Conservation (phyloP, 805 yeast species). For the Sungouiella blattae region DNA sequence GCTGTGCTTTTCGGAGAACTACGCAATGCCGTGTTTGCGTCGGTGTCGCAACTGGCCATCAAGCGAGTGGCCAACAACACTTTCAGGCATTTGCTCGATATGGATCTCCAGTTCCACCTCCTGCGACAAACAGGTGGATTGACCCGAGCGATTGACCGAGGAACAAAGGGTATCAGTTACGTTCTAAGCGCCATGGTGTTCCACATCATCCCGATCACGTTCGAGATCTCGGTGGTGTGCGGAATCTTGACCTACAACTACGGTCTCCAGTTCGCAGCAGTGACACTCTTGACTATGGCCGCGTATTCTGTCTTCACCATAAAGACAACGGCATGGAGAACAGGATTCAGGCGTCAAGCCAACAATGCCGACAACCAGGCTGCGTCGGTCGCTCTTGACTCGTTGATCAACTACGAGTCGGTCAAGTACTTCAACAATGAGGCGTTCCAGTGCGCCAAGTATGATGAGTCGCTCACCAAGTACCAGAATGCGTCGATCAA, state of each 20-base stretch:
- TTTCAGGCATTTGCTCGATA: conserved; percentile 72
- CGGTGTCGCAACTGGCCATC: conserved; percentile 93
- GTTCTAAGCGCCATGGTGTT: conserved; percentile 96
- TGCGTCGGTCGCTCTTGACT: conserved; percentile 92
- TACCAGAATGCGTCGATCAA: conserved; percentile 76
- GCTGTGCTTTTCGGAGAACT: conserved; percentile 92
- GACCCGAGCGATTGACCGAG: conserved; percentile 94
- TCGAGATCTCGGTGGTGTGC: conserved; percentile 90
- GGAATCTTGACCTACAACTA: conserved; percentile 92
- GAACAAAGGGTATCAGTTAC: conserved; percentile 94
- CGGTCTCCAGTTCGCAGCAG: conserved; percentile 84
- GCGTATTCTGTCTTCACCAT: conserved; percentile 86
- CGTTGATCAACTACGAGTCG: conserved; percentile 89
- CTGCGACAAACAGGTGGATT: conserved; percentile 93
- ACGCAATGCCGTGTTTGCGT: conserved; percentile 91
- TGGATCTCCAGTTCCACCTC: conserved; percentile 88
- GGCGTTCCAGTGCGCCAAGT: conserved; percentile 69
- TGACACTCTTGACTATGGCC: conserved; percentile 84
- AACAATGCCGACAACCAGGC: conserved; percentile 93
- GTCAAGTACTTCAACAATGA: conserved; percentile 96
- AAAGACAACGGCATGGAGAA: conserved; percentile 93
- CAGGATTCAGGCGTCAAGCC: conserved; percentile 80
- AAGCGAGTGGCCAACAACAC: conserved; percentile 85
- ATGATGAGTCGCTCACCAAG: conserved; percentile 65
- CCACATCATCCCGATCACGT: conserved; percentile 88